Evolutionary conservation across 192 early-diverging fungal genomes (phyloP).

Genomic region (Jimgerdemannia flammicorona): DNA sequence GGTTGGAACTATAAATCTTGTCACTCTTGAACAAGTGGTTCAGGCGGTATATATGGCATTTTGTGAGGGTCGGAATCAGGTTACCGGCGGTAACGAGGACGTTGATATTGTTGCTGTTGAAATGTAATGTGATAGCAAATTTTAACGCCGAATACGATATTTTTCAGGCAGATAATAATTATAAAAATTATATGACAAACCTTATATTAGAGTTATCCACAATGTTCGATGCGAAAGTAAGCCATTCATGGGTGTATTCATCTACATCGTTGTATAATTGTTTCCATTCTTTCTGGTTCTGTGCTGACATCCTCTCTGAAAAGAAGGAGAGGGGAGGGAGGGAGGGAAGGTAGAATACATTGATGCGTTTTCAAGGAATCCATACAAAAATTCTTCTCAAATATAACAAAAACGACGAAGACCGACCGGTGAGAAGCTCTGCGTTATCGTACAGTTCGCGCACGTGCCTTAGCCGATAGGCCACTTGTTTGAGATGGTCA

Average conservation of each 20-base stretch:
- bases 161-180: no score
- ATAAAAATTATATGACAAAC: background rate
- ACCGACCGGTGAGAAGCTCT: background rate
- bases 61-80: background rate
- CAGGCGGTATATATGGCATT: slow-evolving; percentile 3
- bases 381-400: background rate
- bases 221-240: background rate
- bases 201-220: background rate
- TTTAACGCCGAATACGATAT: no score
- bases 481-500: background rate
- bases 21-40: slow-evolving; percentile 1
- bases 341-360: background rate
- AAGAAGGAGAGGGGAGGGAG: background rate
- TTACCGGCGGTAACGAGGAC: slow-evolving; percentile 17
- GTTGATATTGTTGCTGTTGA: slow-evolving; percentile 15
- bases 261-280: background rate
- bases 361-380: background rate
- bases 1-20: background rate
- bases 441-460: background rate
- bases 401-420: background rate
- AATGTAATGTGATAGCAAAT: background rate
- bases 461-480: background rate
- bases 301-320: background rate
- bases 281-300: background rate
- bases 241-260: background rate